These are phyloP conservation scores for Leccinum fuscescens DNA, from an alignment of 1,284 basidiomycete genomes.

Conservation along the genomic window DNA sequence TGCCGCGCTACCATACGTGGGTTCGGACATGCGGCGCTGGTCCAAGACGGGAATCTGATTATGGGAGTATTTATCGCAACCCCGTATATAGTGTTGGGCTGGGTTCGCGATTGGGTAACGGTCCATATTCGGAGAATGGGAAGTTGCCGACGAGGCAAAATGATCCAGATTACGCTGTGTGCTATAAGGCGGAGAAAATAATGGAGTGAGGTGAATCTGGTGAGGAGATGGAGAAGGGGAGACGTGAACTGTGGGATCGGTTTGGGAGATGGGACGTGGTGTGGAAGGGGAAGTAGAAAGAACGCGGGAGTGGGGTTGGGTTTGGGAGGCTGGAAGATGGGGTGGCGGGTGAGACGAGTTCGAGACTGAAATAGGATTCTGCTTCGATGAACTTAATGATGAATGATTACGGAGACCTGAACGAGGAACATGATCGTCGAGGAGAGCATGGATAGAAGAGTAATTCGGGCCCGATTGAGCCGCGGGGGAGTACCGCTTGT, in stretches of 20 bases:
- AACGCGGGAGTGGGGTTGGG: constrained; percentile 2
- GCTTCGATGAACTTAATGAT: constrained; percentile 13
- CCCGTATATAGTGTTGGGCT: constrained; percentile 38
- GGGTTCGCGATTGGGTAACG: constrained; percentile 38
- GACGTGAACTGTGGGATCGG: constrained; percentile 27
- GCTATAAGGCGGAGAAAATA: constrained; percentile 42
- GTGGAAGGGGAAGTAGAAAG: constrained; percentile 7
- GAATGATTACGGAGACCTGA: constrained; percentile 15
- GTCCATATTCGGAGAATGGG: constrained; percentile 35
- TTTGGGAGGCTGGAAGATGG: constrained; percentile 6
- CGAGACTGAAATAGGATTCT: constrained; percentile 14
- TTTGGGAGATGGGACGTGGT: background rate
- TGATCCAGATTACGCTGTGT: constrained; percentile 45
- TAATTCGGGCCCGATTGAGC: constrained; percentile 17
- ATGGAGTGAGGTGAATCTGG: constrained; percentile 37
- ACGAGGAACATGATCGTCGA: constrained; percentile 17
- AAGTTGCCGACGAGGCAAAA: constrained; percentile 40
- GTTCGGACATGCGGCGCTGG: constrained; percentile 65
- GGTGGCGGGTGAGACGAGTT: constrained; percentile 16
- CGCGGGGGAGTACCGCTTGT: background rate
- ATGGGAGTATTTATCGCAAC: constrained; percentile 40
- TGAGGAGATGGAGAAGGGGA: constrained; percentile 45
- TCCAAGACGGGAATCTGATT: constrained; percentile 40
- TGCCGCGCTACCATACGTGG: constrained; percentile 39
- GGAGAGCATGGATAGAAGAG: constrained; percentile 5